phyloP scores from a whole-genome alignment of 257 asterid species.

The Solanum chmielewskii region DNA sequence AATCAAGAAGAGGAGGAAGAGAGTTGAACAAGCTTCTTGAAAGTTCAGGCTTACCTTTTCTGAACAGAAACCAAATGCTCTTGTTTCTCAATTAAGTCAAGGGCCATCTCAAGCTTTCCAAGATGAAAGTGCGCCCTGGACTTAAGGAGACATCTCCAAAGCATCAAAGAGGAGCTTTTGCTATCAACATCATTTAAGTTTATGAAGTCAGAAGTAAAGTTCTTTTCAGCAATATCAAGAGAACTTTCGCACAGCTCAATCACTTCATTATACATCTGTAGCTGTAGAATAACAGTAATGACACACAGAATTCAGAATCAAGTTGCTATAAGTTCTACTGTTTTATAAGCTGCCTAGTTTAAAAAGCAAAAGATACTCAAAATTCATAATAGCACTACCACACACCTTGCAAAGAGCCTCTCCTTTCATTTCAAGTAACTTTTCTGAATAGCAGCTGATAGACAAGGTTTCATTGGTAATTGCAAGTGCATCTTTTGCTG shows the following conservation, averaged over 20 bases:
- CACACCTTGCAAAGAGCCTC: slow-evolving; percentile 72
- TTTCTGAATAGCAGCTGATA: slow-evolving; percentile 69
- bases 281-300: slow-evolving; percentile 24
- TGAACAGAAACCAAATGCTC: slow-evolving; percentile 23
- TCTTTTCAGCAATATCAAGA: slow-evolving; percentile 56
- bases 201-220: slow-evolving; percentile 17
- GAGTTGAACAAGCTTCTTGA: background rate
- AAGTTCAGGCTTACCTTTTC: slow-evolving; percentile 31
- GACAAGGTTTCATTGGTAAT: slow-evolving; percentile 51
- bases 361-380: background rate
- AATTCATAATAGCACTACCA: background rate
- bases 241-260: slow-evolving; percentile 70
- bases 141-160: slow-evolving; percentile 84
- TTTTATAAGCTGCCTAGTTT: background rate
- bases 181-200: slow-evolving; percentile 13
- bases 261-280: slow-evolving; percentile 56
- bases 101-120: slow-evolving; percentile 83
- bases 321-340: background rate
- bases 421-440: slow-evolving; percentile 76
- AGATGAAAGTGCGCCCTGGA: slow-evolving; percentile 53
- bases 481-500: slow-evolving; percentile 44
- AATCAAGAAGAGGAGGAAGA: background rate
- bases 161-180: slow-evolving; percentile 25
- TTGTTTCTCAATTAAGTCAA: slow-evolving; percentile 64
- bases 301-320: background rate